Evolutionary conservation across 768 basidiomycete genomes (phyloP).

Genomic region (Kwoniella heveanensis): DNA sequence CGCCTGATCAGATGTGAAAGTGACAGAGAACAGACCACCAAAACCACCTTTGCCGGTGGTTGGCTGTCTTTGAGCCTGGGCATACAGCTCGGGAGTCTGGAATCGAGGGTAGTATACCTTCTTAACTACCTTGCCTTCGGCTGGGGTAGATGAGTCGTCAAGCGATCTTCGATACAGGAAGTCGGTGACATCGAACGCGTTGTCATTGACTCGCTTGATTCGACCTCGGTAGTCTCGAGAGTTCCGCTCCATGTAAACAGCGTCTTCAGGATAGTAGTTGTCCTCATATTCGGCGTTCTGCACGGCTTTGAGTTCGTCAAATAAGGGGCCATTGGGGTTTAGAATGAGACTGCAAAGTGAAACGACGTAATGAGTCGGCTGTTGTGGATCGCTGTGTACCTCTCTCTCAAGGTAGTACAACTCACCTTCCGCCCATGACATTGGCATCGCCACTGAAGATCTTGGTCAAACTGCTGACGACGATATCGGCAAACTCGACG

Average conservation of each 20-base stretch:
- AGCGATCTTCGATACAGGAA: constrained; percentile 66
- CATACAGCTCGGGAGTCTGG: constrained; percentile 70
- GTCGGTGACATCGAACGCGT: constrained; percentile 79
- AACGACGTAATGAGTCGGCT: neutral
- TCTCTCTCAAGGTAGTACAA: constrained; percentile 13
- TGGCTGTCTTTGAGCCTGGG: constrained; percentile 63
- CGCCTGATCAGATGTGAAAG: constrained; percentile 70
- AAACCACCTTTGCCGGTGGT: constrained; percentile 64
- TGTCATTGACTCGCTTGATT: constrained; percentile 73
- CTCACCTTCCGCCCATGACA: constrained; percentile 95
- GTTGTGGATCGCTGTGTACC: neutral
- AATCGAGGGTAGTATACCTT: constrained; percentile 90
- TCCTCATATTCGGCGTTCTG: constrained; percentile 73
- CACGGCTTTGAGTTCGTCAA: constrained; percentile 66
- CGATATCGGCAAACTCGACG: constrained; percentile 79
- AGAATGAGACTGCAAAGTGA: constrained; percentile 69
- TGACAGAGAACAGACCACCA: constrained; percentile 84
- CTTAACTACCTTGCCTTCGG: constrained; percentile 64
- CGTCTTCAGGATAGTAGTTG: constrained; percentile 84
- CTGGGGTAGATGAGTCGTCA: constrained; percentile 21
- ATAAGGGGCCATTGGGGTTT: constrained; percentile 75
- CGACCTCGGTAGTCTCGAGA: constrained; percentile 86
- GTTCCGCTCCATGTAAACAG: constrained; percentile 96
- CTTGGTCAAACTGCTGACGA: constrained; percentile 89
- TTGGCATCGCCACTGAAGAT: constrained; percentile 92